Conservation (phyloP, 2,329 filamentous ascomycete genomes). For the Whalleya microplaca region DNA sequence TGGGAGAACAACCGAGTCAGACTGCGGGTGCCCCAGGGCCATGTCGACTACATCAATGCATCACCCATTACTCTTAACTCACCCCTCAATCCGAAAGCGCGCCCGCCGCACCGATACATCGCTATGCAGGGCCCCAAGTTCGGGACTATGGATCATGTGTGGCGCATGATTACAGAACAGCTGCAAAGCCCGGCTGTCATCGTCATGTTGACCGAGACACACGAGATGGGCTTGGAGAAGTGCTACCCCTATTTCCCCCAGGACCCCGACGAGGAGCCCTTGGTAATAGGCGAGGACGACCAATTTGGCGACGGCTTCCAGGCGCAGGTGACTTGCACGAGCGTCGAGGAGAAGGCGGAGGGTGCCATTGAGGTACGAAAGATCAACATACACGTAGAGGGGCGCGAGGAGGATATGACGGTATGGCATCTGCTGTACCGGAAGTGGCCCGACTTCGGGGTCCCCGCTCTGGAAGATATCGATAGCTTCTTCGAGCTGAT, state of each 20-base stretch:
- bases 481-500: constrained; percentile 72
- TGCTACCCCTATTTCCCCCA: constrained; percentile 87
- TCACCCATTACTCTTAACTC: constrained; percentile 67
- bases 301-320: constrained; percentile 69
- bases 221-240: constrained; percentile 78
- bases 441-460: constrained; percentile 88
- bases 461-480: constrained; percentile 71
- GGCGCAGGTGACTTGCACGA: constrained; percentile 71
- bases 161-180: constrained; percentile 94
- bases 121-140: constrained; percentile 90
- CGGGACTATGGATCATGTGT: constrained; percentile 78
- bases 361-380: constrained; percentile 75
- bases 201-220: constrained; percentile 91
- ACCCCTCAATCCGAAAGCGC: constrained; percentile 39
- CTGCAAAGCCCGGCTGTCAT: constrained; percentile 74
- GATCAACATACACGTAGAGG: constrained; percentile 60
- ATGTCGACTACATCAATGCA: constrained; percentile 82
- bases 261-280: constrained; percentile 54
- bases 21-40: constrained; percentile 74
- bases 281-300: constrained; percentile 64
- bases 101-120: constrained; percentile 69
- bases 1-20: constrained; percentile 86
- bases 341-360: constrained; percentile 56
- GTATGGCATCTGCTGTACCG: constrained; percentile 87
- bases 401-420: constrained; percentile 43